Evolutionary conservation across 1,284 basidiomycete genomes (phyloP).

Genomic region (Microbotryum intermedium): DNA sequence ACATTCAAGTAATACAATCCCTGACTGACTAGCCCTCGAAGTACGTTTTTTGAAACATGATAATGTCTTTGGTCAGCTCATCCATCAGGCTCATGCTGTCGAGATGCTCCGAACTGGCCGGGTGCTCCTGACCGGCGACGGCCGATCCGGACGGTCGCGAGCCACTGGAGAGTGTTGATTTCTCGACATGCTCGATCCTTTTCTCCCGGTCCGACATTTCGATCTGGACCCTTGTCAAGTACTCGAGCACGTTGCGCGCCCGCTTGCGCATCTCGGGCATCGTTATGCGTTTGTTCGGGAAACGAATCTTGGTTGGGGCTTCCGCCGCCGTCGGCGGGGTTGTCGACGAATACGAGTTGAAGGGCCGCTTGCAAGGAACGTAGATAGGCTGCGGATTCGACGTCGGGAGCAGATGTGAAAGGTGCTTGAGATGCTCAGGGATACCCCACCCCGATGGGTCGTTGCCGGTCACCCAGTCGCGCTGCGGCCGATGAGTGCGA

Average conservation of each 20-base stretch:
- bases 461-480: conserved; percentile 57
- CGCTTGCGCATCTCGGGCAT: conserved; percentile 96
- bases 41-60: conserved; percentile 71
- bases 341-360: conserved; percentile 25
- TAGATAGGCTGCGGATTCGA: conserved; percentile 64
- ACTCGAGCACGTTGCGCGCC: conserved; percentile 81
- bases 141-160: not conserved
- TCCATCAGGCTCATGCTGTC: conserved; percentile 71
- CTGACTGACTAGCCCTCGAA: conserved; percentile 1
- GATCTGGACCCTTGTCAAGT: conserved; percentile 49
- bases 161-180: conserved; percentile 43
- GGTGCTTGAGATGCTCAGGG: conserved; percentile 86
- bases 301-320: conserved; percentile 82
- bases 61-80: conserved; percentile 74
- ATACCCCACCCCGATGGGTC: conserved; percentile 75
- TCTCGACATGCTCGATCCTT: conserved; percentile 45
- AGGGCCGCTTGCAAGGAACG: conserved; percentile 45
- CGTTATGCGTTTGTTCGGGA: conserved; percentile 88
- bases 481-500: conserved; percentile 34
- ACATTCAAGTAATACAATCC: too few relatives aligned
- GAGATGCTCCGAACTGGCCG: not conserved
- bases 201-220: conserved; percentile 40
- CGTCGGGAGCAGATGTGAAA: conserved; percentile 73
- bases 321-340: conserved; percentile 52
- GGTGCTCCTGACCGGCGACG: not conserved